Conservation (phyloP, 257 asterid species). For the Solanum clarkiae region DNA sequence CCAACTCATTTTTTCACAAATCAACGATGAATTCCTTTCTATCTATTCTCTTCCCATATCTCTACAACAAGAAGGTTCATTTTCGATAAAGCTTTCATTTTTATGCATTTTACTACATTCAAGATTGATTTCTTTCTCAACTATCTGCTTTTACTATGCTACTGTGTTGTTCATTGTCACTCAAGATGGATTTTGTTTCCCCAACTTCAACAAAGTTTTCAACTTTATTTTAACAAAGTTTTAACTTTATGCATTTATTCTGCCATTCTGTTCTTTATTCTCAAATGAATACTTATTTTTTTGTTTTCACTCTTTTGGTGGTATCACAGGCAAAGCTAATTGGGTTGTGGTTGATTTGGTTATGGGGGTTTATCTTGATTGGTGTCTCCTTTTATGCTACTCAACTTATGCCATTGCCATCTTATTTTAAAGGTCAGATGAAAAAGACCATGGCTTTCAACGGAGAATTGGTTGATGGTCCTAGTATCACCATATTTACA, state of each 20-base stretch:
- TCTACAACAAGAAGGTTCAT: constrained; percentile 40
- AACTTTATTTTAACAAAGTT: neutral
- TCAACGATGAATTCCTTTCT: constrained; percentile 22
- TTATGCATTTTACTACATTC: neutral
- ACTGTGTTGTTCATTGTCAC: neutral
- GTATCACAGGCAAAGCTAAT: constrained; percentile 40
- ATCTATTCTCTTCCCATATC: constrained; percentile 11
- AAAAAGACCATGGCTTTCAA: constrained; percentile 13
- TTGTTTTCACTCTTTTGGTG: neutral
- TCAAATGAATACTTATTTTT: neutral
- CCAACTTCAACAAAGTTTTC: neutral
- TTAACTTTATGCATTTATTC: neutral
- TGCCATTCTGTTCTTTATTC: neutral
- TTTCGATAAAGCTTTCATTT: neutral
- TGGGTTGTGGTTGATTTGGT: constrained; percentile 73
- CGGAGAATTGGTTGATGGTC: constrained; percentile 20
- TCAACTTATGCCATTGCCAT: constrained; percentile 44
- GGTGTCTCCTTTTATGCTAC: constrained; percentile 60
- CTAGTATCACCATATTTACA: constrained; percentile 56
- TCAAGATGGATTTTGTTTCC: neutral
- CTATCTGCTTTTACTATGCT: neutral
- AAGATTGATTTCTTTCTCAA: neutral
- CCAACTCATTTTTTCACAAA: neutral
- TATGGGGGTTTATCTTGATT: constrained; percentile 61
- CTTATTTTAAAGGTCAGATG: constrained; percentile 23